Evolutionary conservation across 2,329 filamentous ascomycete species (phyloP).

Genomic region (Pestalotiopsis sp.): DNA sequence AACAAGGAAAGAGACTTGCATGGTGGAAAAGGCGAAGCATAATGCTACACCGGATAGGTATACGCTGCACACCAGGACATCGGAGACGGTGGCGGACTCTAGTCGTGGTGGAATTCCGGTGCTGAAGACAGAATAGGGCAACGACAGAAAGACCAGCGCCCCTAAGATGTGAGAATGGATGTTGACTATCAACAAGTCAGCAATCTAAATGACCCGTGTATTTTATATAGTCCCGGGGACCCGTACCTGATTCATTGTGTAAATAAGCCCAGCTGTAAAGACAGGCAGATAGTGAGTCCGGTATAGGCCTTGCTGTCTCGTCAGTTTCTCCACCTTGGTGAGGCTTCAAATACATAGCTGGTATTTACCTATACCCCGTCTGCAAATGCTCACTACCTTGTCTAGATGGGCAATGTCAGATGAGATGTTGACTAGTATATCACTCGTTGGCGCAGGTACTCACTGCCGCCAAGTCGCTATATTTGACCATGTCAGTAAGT

Average conservation of each 20-base stretch:
- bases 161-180: conserved; percentile 49
- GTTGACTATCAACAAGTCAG: conserved; percentile 35
- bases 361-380: conserved; percentile 22
- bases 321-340: not conserved
- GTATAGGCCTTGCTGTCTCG: not conserved
- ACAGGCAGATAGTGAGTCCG: conserved; percentile 21
- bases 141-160: conserved; percentile 38
- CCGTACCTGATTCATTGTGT: conserved; percentile 38
- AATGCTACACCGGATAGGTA: conserved; percentile 24
- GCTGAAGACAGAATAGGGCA: conserved; percentile 40
- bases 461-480: conserved; percentile 25
- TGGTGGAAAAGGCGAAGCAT: conserved; percentile 48
- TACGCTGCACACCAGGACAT: conserved; percentile 36
- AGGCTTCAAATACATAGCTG: not conserved
- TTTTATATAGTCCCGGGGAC: not conserved
- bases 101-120: conserved; percentile 38
- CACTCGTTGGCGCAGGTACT: conserved; percentile 1
- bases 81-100: conserved; percentile 34
- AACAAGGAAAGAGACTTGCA: conserved; percentile 29
- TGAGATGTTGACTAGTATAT: no score
- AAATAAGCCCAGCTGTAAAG: conserved; percentile 32
- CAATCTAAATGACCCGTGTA: not conserved
- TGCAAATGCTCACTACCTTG: conserved; percentile 24
- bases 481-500: not conserved
- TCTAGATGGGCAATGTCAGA: conserved; percentile 9